Percentiles rank a stretch among this genome's conserved stretches.
These are phyloP conservation scores for Aspergillus sp. DNA, from an alignment of 2,329 filamentous ascomycete genomes.

Conservation along the genomic window DNA sequence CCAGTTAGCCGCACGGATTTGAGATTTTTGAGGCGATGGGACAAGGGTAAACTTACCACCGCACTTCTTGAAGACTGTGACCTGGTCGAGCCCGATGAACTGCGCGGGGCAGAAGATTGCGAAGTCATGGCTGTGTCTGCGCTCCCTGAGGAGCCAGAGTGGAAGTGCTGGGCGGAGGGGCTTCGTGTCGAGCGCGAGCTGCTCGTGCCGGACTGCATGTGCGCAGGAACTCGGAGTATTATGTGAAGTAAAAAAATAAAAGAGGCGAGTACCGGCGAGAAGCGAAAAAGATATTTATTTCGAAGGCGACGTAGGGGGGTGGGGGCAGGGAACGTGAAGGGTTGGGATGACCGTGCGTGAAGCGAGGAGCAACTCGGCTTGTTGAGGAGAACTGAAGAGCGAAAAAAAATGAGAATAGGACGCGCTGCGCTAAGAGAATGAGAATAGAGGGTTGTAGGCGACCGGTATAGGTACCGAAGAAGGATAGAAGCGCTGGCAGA, in stretches of 20 bases:
- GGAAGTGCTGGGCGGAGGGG: constrained; percentile 35
- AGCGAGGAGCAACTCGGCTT: constrained; percentile 3
- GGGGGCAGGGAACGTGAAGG: constrained; percentile 11
- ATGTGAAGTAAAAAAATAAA: not conserved
- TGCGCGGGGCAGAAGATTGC: constrained; percentile 59
- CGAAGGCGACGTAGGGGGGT: constrained; percentile 13
- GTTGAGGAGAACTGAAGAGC: constrained; percentile 4
- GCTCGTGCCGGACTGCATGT: constrained; percentile 25
- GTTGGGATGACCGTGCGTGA: constrained; percentile 13
- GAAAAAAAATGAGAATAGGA: constrained; percentile 1
- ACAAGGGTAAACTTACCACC: constrained; percentile 55
- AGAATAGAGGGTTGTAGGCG: not conserved
- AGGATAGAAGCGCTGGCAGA: constrained; percentile 1
- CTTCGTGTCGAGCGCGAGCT: constrained; percentile 49
- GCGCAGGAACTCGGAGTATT: constrained; percentile 9
- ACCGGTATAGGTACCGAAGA: not conserved
- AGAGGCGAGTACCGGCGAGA: not conserved
- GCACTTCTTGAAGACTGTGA: constrained; percentile 56
- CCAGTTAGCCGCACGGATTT: not conserved
- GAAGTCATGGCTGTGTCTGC: constrained; percentile 53
- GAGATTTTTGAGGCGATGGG: not conserved
- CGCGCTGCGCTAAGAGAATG: constrained; percentile 8
- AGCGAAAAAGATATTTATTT: constrained; percentile 3
- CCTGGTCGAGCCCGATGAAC: constrained; percentile 66
- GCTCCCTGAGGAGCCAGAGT: constrained; percentile 43